A percentile compares a stretch with the other conserved stretches of the same genome.
These are phyloP conservation scores for Neurospora sp. DNA, from an alignment of 495 filamentous ascomycete species.

Conservation along the genomic window DNA sequence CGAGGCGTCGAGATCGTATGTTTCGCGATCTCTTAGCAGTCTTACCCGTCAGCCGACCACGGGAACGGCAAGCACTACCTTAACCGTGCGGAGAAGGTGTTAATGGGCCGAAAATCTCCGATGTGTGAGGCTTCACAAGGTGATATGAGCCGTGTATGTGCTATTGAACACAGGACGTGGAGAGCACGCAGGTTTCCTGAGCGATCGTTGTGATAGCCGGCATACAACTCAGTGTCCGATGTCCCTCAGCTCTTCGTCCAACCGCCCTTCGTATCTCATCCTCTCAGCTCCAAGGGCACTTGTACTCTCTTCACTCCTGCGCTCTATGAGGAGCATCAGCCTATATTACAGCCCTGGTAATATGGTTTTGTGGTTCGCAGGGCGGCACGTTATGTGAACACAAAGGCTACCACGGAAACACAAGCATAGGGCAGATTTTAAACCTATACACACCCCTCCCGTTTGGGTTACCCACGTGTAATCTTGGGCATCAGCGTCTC, in stretches of 20 bases:
- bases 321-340: neutral
- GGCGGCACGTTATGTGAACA: neutral
- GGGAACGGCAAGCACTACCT: neutral
- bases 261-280: neutral
- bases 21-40: neutral
- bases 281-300: neutral
- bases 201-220: neutral
- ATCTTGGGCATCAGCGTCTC: constrained; percentile 7
- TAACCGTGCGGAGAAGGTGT: neutral
- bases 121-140: neutral
- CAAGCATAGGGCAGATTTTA: neutral
- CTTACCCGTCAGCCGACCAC: neutral
- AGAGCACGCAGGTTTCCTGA: neutral
- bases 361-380: neutral
- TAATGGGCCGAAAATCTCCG: neutral
- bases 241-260: neutral
- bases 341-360: neutral
- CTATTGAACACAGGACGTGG: neutral
- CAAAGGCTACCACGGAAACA: neutral
- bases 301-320: neutral
- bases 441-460: neutral
- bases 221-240: neutral
- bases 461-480: constrained; percentile 5
- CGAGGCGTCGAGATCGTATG: neutral
- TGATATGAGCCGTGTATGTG: neutral